phyloP scores from a whole-genome alignment of 163 green algal species.

The Scenedesmus sp. region DNA sequence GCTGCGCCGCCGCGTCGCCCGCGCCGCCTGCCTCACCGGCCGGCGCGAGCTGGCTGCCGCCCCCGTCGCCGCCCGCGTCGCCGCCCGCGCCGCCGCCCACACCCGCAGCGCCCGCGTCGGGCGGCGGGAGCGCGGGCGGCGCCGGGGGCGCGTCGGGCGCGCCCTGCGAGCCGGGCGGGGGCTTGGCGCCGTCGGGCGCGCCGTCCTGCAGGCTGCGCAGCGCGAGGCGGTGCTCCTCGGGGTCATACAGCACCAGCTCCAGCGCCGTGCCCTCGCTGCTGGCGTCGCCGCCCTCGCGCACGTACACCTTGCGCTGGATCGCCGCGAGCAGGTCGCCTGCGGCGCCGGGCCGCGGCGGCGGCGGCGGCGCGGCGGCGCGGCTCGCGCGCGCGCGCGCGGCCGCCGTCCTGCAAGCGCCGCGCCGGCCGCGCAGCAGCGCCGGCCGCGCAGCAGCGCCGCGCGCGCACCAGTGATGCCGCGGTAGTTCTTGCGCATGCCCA shows the following conservation, averaged over 20 bases:
- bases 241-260: conserved; percentile 39
- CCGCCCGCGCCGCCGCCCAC: background rate
- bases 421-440: too few species aligned
- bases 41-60: background rate
- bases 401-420: too few species aligned
- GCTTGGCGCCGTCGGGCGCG: background rate
- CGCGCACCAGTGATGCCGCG: too few species aligned
- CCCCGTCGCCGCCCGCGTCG: background rate
- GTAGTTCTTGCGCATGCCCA: conserved; percentile 38
- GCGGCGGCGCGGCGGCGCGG: too few species aligned
- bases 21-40: conserved; percentile 1
- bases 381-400: too few species aligned
- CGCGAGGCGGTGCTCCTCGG: conserved; percentile 18
- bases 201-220: background rate
- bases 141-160: background rate
- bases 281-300: background rate
- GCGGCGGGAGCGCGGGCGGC: background rate
- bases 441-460: too few species aligned
- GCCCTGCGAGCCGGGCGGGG: background rate
- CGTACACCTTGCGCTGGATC: conserved; percentile 22
- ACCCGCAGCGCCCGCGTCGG: background rate
- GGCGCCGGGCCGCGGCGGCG: too few species aligned
- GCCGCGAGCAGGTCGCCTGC: conserved; percentile 22
- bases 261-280: background rate
- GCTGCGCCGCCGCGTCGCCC: background rate